These are phyloP conservation scores for Kwoniella newhampshirensis DNA, from an alignment of 768 basidiomycete genomes.

Conservation along the genomic window DNA sequence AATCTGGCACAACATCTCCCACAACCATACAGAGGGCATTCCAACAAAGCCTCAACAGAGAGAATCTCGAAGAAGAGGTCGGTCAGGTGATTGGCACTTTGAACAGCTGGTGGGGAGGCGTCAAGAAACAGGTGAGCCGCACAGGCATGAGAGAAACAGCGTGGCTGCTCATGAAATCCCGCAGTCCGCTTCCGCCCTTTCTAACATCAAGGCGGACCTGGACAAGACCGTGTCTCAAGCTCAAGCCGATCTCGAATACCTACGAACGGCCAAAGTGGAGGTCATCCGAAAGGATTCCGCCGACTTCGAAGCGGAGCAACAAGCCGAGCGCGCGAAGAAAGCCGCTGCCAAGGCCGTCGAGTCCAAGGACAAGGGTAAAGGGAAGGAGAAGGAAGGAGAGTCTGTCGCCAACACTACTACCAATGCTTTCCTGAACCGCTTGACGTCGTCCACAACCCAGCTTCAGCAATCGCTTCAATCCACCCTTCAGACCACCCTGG, in stretches of 20 bases:
- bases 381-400: conserved; percentile 30
- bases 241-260: conserved; percentile 48
- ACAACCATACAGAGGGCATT: conserved; percentile 24
- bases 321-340: conserved; percentile 21
- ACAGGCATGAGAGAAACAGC: background rate
- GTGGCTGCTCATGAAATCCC: background rate
- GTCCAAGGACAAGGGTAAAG: conserved; percentile 43
- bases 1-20: too few species aligned
- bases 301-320: conserved; percentile 27
- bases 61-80: conserved; percentile 75
- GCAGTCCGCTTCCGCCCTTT: conserved; percentile 43
- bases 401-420: conserved; percentile 4
- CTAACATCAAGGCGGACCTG: conserved; percentile 44
- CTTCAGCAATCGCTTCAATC: conserved; percentile 37
- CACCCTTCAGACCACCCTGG: conserved; percentile 34
- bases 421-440: conserved; percentile 26
- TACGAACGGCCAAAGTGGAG: conserved; percentile 46
- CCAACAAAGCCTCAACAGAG: conserved; percentile 28
- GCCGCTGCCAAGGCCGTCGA: conserved; percentile 17
- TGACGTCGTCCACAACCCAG: conserved; percentile 36
- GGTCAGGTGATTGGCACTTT: conserved; percentile 84
- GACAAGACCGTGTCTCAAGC: conserved; percentile 50
- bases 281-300: conserved; percentile 41
- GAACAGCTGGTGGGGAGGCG: conserved; percentile 70
- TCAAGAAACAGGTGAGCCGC: conserved; percentile 74